Conservation (phyloP, 805 yeast species). For the Ogataea kodamae region DNA sequence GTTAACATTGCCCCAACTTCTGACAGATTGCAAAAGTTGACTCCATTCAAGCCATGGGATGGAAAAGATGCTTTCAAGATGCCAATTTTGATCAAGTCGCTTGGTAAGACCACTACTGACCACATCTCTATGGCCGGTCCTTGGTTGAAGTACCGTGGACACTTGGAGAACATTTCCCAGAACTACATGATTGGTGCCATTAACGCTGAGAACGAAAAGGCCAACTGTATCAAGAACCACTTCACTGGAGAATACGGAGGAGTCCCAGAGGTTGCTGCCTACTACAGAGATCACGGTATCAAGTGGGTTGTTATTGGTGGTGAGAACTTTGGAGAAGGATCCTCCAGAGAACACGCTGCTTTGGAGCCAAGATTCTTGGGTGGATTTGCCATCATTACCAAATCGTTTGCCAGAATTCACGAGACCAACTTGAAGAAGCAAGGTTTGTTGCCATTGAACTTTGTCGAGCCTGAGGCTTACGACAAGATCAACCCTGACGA, state of each 20-base stretch:
- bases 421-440: constrained; percentile 99
- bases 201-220: constrained; percentile 93
- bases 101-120: constrained; percentile 98
- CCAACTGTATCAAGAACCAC: constrained; percentile 84
- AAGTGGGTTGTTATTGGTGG: constrained; percentile 98
- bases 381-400: constrained; percentile 96
- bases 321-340: constrained; percentile 99
- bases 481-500: constrained; percentile 92
- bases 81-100: constrained; percentile 94
- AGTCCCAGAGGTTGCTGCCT: constrained; percentile 95
- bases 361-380: constrained; percentile 99
- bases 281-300: constrained; percentile 89
- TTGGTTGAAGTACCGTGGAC: constrained; percentile 99
- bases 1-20: constrained; percentile 85
- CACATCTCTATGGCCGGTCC: constrained; percentile 99
- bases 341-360: constrained; percentile 99
- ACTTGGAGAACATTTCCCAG: constrained; percentile 96
- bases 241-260: constrained; percentile 89
- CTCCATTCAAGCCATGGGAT: constrained; percentile 94
- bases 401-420: constrained; percentile 98
- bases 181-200: constrained; percentile 99
- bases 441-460: constrained; percentile 97
- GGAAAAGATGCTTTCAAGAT: constrained; percentile 86
- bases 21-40: constrained; percentile 92
- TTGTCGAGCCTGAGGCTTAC: constrained; percentile 82